Evolutionary conservation across 495 filamentous ascomycete species (phyloP).

Genomic region (Friedmanniomyces endolithicus): DNA sequence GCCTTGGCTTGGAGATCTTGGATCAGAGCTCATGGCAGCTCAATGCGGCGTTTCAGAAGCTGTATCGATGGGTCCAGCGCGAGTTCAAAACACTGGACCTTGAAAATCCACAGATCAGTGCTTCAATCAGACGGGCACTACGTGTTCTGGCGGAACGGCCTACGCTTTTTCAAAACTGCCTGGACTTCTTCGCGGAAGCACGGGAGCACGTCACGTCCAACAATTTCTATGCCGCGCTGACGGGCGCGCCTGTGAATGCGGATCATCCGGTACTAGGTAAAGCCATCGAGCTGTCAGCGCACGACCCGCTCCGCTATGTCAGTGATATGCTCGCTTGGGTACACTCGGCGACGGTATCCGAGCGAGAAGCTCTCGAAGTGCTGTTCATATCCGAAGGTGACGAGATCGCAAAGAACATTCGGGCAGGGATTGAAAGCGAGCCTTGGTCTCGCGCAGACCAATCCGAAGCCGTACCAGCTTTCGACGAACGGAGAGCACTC

Average conservation of each 20-base stretch:
- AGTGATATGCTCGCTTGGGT: slow-evolving; percentile 98
- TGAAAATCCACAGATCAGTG: slow-evolving; percentile 85
- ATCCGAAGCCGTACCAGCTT: slow-evolving; percentile 50
- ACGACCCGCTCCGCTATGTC: slow-evolving; percentile 84
- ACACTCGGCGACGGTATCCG: slow-evolving; percentile 85
- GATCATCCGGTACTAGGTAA: slow-evolving; percentile 48
- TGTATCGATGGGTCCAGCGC: slow-evolving; percentile 86
- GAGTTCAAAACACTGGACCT: slow-evolving; percentile 88
- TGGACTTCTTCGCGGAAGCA: slow-evolving; percentile 88
- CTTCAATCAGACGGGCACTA: slow-evolving; percentile 70
- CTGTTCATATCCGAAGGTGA: slow-evolving; percentile 88
- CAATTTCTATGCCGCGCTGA: slow-evolving; percentile 81
- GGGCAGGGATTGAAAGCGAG: slow-evolving; percentile 74
- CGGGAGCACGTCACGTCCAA: slow-evolving; percentile 78
- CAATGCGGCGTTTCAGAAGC: slow-evolving; percentile 86
- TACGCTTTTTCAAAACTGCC: slow-evolving; percentile 78
- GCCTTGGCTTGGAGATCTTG: slow-evolving; percentile 75
- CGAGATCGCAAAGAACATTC: slow-evolving; percentile 73
- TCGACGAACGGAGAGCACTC: slow-evolving; percentile 72
- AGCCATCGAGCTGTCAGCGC: slow-evolving; percentile 85
- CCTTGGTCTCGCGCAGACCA: slow-evolving; percentile 57
- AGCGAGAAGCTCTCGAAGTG: slow-evolving; percentile 82
- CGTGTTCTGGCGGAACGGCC: slow-evolving; percentile 84
- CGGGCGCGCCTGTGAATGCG: slow-evolving; percentile 45
- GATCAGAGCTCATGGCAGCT: slow-evolving; percentile 74